Percentiles rank a stretch among this genome's conserved stretches.
Conservation (phyloP, 2,329 filamentous ascomycete species). For the Calycina herbarum region DNA sequence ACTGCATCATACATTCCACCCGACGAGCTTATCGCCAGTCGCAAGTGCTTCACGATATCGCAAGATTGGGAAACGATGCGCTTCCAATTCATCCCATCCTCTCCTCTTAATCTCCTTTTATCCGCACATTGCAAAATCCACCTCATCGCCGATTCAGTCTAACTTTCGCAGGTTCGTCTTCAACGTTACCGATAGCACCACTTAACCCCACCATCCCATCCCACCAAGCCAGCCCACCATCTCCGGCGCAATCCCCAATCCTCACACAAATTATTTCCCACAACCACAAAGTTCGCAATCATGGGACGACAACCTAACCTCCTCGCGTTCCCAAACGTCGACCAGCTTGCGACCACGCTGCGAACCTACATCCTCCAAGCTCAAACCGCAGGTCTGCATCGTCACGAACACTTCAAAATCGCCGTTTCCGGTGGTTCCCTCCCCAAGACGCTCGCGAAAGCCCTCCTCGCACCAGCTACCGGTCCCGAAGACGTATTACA, state of each 20-base stretch:
- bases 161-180: constrained; percentile 4
- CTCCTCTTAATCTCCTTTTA: neutral
- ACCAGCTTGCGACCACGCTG: constrained; percentile 72
- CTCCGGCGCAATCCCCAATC: constrained; percentile 1
- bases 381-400: constrained; percentile 76
- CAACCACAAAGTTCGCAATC: constrained; percentile 9
- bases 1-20: neutral
- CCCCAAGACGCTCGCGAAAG: constrained; percentile 82
- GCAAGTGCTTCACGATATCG: neutral
- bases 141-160: constrained; percentile 6
- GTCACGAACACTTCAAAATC: constrained; percentile 85
- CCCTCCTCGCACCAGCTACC: constrained; percentile 62
- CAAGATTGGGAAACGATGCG: neutral
- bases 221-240: constrained; percentile 9
- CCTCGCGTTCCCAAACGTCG: constrained; percentile 73
- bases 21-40: neutral
- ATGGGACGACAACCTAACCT: constrained; percentile 57
- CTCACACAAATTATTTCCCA: neutral
- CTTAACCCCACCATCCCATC: constrained; percentile 15
- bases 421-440: constrained; percentile 93
- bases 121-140: neutral
- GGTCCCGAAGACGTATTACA: constrained; percentile 61
- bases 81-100: neutral
- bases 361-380: constrained; percentile 79
- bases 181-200: constrained; percentile 13